Evolutionary conservation across 2,329 filamentous ascomycete genomes (phyloP), one percentile per base, ranked within the genome.

Genomic region (Talaromyces verruculosus): DNA sequence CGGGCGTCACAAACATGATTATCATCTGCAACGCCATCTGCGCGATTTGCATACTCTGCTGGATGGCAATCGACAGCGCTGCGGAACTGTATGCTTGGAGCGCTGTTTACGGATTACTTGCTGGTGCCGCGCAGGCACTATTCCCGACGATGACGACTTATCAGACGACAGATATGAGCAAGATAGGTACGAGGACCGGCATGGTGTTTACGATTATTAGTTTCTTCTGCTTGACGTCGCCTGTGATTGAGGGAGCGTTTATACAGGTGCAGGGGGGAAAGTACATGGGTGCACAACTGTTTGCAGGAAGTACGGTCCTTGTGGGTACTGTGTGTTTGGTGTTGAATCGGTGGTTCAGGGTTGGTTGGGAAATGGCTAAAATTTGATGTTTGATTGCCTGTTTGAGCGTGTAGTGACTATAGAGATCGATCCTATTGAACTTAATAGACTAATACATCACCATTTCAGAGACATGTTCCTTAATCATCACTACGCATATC

Each of bases 131-230:
- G 3, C 62, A 65, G 58, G 62, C 62, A 5, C 74, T 92, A 13
- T 91, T 91, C 70, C 89, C 89, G 0, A 87, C 88, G 0, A 85
- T 84, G 0, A 72, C 89, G 43, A 84, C 83, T 84, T 83, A 51
- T 75, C 87, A 66, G 85, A 83, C 1, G 79, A 79, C 0, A 81
- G 61, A 87, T 71, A 65, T 85, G 66, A 80, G 80, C 67, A 86
- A 84, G 72, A 77, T 79, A 5, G 85, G 85, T 0, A 81, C 84
- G 13, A 76, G 84, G 22, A 84, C 85, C 73, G 85, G 85, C 1
- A 85, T 86, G 82, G 79, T 83, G 3, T 82, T 87, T 61, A 82
- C 79, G 39, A 80, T 85, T 66, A 80, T 86, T 13, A 82, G 80
- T 19, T 79, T 87, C 61, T 83, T 84, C 1, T 81, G 80, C 5